phyloP scores from a whole-genome alignment of 1,284 basidiomycete genomes.

The Puccinia novopanici region DNA sequence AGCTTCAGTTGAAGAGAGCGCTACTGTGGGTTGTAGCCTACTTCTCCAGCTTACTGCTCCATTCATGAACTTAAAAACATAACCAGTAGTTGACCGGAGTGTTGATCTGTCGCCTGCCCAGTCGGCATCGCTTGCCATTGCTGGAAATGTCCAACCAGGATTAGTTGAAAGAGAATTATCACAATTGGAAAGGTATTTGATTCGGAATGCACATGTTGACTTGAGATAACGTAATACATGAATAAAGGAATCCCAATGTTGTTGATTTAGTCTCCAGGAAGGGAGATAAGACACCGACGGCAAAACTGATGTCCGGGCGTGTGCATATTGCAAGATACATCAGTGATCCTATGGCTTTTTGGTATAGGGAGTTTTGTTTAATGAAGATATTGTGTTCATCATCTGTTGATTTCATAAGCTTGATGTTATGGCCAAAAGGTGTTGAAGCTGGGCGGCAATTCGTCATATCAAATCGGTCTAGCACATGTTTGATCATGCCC shows the following conservation, averaged over 20 bases:
- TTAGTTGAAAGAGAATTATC: neutral
- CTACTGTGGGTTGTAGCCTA: neutral
- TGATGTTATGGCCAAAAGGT: neutral
- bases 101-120: constrained; percentile 1
- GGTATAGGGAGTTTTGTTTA: neutral
- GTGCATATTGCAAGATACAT: constrained; percentile 22
- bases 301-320: no score
- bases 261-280: constrained; percentile 19
- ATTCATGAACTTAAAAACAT: constrained; percentile 18
- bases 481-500: neutral
- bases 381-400: neutral
- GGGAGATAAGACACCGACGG: constrained; percentile 15
- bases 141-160: neutral
- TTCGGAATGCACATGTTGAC: neutral
- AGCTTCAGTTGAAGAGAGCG: no score
- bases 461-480: neutral
- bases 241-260: constrained; percentile 21
- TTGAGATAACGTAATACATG: constrained; percentile 23
- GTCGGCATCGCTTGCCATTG: neutral
- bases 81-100: constrained; percentile 2
- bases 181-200: neutral
- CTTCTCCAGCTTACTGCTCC: neutral
- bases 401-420: neutral
- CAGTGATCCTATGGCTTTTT: neutral
- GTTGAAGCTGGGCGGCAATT: neutral